These are phyloP conservation scores for Solanum lycopersicoides DNA, from an alignment of 257 asterid species.

Conservation along the genomic window DNA sequence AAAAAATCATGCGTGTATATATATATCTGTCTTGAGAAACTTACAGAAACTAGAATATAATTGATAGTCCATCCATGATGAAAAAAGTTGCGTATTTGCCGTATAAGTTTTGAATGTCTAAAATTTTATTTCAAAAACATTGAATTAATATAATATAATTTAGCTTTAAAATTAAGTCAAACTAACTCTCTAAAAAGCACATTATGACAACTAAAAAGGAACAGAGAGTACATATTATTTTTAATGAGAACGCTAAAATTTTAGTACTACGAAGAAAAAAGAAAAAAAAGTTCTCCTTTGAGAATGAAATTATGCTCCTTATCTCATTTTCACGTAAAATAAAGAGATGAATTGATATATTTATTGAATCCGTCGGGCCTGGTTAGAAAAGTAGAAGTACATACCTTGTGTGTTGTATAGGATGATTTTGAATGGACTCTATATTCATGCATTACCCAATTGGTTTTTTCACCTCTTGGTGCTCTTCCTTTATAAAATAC, in stretches of 20 bases:
- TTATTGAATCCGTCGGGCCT: too few relatives aligned
- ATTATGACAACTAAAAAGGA: neutral
- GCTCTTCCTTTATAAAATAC: conserved; percentile 92
- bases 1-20: too few relatives aligned
- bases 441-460: conserved; percentile 99
- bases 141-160: too few relatives aligned
- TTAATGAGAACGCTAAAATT: neutral
- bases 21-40: too few relatives aligned
- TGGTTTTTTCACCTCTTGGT: conserved; percentile 83
- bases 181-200: neutral
- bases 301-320: neutral
- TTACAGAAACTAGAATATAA: too few relatives aligned
- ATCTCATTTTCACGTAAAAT: neutral
- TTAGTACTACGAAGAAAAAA: too few relatives aligned
- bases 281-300: neutral
- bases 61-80: too few relatives aligned
- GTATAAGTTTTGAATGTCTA: neutral
- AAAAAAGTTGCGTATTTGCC: too few relatives aligned
- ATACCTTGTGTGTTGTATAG: conserved; percentile 58
- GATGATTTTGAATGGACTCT: conserved; percentile 76
- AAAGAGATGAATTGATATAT: too few relatives aligned
- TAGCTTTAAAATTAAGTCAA: neutral
- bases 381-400: neutral
- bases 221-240: neutral
- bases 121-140: too few relatives aligned